Evolutionary conservation across 352 stramenopile species (phyloP), one percentile per base, ranked within the genome.

Genomic region (Globisporangium middletonii): DNA sequence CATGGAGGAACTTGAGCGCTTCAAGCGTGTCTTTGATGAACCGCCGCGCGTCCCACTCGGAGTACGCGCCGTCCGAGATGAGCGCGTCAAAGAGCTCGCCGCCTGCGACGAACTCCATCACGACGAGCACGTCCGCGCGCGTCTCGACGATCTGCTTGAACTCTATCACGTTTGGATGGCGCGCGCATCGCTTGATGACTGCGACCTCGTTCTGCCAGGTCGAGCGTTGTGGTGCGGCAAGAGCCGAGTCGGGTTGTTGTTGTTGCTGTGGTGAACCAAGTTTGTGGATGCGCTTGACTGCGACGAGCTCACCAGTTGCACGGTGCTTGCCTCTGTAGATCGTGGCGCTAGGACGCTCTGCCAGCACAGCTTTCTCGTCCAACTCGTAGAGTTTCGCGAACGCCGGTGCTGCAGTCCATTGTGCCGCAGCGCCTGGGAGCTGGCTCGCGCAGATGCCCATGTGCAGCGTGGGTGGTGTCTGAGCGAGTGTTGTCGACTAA

Each of bases 21-120:
- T 74, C 57, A 23, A 92, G 57, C n/a, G 83, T 71, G 33, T 86
- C 76, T 3, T 59, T 38, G 9, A 69, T 62, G 30, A 86, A 80
- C 2, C 72, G 63, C 38, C 73, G 69, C 33, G 80, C 75, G 37
- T 88, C 75, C 69, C 76, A 87, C 61, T 90, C 80, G 26, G 80
- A 90, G 69, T 90, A 90, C 47, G 80, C 80, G 15, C 80, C 80
- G 46, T 87, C 77, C 33, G 86, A 57, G 53, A 88, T 86, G 44
- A 90, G 67, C 19, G 79, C 68, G 48, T 90, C 69, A 52, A 90
- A 88, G 53, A 90, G 80, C 52, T 90, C 77, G 1, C 80, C 80
- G 42, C 80, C 80, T 0, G 65, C 60, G 2, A 78, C 75, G 41
- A 81, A 58, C 55, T 90, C 80, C 57, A 72, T 87, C 38, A 88